Conservation (phyloP, 495 filamentous ascomycete genomes). For the Hypoxylon perforatum region DNA sequence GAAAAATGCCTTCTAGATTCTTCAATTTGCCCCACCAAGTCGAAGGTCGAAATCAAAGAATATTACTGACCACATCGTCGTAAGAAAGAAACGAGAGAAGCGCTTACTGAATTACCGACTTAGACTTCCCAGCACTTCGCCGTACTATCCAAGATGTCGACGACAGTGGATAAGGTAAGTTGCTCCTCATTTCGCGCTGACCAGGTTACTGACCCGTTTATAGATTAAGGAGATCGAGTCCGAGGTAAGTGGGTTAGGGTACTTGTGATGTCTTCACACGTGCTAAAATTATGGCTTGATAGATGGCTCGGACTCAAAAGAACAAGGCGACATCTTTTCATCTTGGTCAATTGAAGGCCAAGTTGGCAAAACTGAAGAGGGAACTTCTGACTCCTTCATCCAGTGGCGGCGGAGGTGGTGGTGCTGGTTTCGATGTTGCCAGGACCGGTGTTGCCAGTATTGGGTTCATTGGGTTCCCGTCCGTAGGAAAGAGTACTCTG, state of each 20-base stretch:
- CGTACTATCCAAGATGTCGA: conserved; percentile 78
- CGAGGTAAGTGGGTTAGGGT: conserved; percentile 68
- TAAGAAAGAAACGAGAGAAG: conserved; percentile 14
- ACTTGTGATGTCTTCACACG: conserved; percentile 12
- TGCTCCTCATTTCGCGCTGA: neutral
- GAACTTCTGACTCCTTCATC: conserved; percentile 89
- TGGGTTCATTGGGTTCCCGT: conserved; percentile 89
- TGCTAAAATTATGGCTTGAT: conserved; percentile 37
- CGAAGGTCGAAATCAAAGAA: conserved; percentile 19
- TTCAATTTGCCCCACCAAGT: conserved; percentile 45
- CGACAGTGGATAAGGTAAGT: conserved; percentile 92
- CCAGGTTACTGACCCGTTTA: conserved; percentile 35
- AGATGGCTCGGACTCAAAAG: conserved; percentile 97
- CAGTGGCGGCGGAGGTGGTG: conserved; percentile 83
- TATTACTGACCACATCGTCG: conserved; percentile 2
- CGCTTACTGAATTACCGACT: neutral
- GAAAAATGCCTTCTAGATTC: conserved; percentile 34
- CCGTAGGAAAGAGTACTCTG: conserved; percentile 96
- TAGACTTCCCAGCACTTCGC: neutral
- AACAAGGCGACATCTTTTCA: conserved; percentile 96
- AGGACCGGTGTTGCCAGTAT: conserved; percentile 97
- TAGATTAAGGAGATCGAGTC: conserved; percentile 98
- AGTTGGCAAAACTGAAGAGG: conserved; percentile 96
- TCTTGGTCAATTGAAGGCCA: conserved; percentile 93
- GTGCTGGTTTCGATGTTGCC: conserved; percentile 97